Conservation (phyloP, 768 basidiomycete species). For the Lyophyllum semitale region DNA sequence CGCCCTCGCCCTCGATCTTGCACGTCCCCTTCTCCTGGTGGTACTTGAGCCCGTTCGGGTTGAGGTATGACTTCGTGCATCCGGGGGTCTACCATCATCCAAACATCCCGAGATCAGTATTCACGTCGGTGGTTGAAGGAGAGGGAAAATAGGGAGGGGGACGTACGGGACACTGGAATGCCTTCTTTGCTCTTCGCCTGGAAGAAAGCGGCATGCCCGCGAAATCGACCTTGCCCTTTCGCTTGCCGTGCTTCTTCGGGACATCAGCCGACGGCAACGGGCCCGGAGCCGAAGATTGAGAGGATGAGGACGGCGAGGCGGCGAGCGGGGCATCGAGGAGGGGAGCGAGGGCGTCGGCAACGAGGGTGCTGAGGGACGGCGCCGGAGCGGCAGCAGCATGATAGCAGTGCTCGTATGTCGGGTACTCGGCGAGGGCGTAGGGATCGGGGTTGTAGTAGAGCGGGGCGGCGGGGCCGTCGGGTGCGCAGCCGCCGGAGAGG, state of each 20-base stretch:
- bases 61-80: constrained; percentile 65
- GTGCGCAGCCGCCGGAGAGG: neutral
- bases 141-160: neutral
- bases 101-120: neutral
- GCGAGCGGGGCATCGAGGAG: neutral
- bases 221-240: constrained; percentile 4
- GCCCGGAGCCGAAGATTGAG: neutral
- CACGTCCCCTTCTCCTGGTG: constrained; percentile 71
- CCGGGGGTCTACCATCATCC: constrained; percentile 39
- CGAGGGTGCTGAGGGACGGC: neutral
- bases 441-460: constrained; percentile 10
- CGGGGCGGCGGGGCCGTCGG: neutral
- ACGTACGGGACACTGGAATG: constrained; percentile 52
- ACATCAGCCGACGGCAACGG: neutral
- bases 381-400: constrained; percentile 9
- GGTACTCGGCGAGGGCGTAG: constrained; percentile 15
- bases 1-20: constrained; percentile 34
- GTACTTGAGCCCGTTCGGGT: constrained; percentile 69
- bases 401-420: constrained; percentile 24
- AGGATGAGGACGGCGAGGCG: neutral
- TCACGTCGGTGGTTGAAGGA: neutral
- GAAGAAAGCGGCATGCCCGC: neutral
- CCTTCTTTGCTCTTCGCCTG: constrained; percentile 39
- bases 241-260: neutral
- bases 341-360: neutral